These are phyloP conservation scores for Xerocomus amazonicus DNA, from an alignment of 1,284 basidiomycete genomes.

Conservation along the genomic window DNA sequence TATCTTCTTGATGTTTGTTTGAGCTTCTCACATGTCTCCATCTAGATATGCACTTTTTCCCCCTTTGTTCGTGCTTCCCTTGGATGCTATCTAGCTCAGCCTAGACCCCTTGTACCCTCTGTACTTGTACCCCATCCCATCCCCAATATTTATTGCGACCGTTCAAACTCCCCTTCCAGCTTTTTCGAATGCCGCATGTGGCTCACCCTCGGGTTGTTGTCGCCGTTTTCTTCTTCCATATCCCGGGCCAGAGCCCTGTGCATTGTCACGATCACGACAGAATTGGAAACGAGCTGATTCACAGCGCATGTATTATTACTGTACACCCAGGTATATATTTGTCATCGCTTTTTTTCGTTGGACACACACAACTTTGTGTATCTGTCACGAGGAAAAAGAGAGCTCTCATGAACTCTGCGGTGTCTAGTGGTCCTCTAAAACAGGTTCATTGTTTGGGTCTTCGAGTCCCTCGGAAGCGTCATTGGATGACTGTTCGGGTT, in stretches of 20 bases:
- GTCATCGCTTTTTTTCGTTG: background rate
- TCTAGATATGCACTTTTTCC: conserved; percentile 33
- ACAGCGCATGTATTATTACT: conserved; percentile 26
- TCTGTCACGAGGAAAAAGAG: no score
- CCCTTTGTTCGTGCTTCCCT: conserved; percentile 4
- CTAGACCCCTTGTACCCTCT: conserved; percentile 21
- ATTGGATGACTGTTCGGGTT: no score
- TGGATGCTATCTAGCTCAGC: conserved; percentile 31
- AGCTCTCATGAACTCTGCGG: no score
- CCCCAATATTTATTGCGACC: conserved; percentile 21
- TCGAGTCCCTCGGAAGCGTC: no score
- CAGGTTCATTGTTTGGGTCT: no score
- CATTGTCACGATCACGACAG: no score
- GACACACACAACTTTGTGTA: no score
- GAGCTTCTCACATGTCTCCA: conserved; percentile 9
- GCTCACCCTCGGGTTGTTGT: background rate
- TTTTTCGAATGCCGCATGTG: background rate
- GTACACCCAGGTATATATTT: conserved; percentile 21
- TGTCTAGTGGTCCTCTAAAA: no score
- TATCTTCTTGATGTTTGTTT: conserved; percentile 20
- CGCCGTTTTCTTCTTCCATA: no score
- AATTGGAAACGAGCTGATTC: conserved; percentile 10
- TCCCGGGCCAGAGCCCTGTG: no score
- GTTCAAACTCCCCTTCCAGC: no score
- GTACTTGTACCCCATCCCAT: conserved; percentile 27